Percentiles rank a stretch among this genome's conserved stretches.
phyloP scores from a whole-genome alignment of 2,329 filamentous ascomycete genomes.

The Tolypocladium guangdongense region DNA sequence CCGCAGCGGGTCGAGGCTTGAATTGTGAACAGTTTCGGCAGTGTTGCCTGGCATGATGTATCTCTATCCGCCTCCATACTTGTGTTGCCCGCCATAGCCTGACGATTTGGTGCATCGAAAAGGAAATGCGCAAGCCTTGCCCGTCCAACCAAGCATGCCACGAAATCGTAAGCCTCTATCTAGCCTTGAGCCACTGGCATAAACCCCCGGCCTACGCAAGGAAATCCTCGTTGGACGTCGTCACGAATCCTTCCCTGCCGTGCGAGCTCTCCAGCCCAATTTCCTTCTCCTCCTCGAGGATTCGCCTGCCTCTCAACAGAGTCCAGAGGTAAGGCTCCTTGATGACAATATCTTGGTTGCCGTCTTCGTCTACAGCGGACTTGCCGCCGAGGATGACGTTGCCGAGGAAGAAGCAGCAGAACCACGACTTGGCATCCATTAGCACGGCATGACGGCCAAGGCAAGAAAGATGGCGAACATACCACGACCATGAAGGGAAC shows the following conservation, averaged over 20 bases:
- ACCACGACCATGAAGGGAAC: conserved; percentile 43
- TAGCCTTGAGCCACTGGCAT: neutral
- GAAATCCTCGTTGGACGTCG: neutral
- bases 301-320: conserved; percentile 5
- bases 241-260: conserved; percentile 2
- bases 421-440: conserved; percentile 9
- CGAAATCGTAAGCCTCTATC: neutral
- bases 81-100: too few species aligned
- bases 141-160: neutral
- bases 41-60: too few species aligned
- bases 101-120: too few species aligned
- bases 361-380: conserved; percentile 13
- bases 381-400: conserved; percentile 19
- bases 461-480: conserved; percentile 4
- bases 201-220: neutral
- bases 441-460: neutral
- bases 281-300: conserved; percentile 4
- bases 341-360: conserved; percentile 14
- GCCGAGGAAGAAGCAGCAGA: conserved; percentile 16
- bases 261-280: conserved; percentile 8
- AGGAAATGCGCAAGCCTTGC: neutral
- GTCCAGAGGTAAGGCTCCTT: conserved; percentile 19
- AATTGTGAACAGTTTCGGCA: too few species aligned
- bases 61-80: too few species aligned
- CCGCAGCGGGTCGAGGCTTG: too few species aligned